phyloP scores from a whole-genome alignment of 2,329 filamentous ascomycete species.

The Monosporascus sp. region DNA sequence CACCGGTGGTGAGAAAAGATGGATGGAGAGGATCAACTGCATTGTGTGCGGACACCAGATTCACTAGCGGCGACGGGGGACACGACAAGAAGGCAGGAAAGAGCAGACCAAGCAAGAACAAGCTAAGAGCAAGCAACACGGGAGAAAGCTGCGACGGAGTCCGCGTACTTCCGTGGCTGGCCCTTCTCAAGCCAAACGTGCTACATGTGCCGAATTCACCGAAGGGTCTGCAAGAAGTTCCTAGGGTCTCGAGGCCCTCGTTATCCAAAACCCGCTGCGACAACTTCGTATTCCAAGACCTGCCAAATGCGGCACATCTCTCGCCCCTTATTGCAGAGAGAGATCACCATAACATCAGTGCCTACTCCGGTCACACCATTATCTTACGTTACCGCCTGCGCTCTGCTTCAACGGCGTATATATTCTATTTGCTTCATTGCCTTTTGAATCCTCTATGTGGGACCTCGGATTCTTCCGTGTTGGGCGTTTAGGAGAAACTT shows the following conservation, averaged over 20 bases:
- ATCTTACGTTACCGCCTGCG: not conserved
- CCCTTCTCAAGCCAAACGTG: too few relatives aligned
- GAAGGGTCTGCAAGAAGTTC: too few relatives aligned
- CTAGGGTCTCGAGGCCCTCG: too few relatives aligned
- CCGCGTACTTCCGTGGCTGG: too few relatives aligned
- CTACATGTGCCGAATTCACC: too few relatives aligned
- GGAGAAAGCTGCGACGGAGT: too few relatives aligned
- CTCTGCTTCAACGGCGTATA: not conserved
- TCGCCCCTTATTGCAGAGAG: too few relatives aligned
- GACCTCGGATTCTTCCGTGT: not conserved
- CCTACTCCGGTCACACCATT: not conserved
- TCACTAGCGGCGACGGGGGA: conserved; percentile 26
- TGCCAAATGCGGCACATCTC: too few relatives aligned
- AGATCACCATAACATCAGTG: too few relatives aligned
- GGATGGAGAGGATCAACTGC: conserved; percentile 47
- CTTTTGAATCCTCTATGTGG: not conserved
- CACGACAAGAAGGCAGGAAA: not conserved
- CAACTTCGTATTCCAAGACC: too few relatives aligned
- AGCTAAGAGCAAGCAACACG: too few relatives aligned
- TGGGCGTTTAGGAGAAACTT: not conserved
- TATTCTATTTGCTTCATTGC: not conserved
- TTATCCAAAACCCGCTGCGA: too few relatives aligned
- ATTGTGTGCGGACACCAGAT: conserved; percentile 44
- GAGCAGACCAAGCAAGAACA: not conserved
- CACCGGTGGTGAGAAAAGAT: conserved; percentile 43